A percentile compares a stretch with the other conserved stretches of the same genome.
Evolutionary conservation across 2,329 filamentous ascomycete genomes (phyloP).

Genomic region (Colletotrichum euphorbiae): DNA sequence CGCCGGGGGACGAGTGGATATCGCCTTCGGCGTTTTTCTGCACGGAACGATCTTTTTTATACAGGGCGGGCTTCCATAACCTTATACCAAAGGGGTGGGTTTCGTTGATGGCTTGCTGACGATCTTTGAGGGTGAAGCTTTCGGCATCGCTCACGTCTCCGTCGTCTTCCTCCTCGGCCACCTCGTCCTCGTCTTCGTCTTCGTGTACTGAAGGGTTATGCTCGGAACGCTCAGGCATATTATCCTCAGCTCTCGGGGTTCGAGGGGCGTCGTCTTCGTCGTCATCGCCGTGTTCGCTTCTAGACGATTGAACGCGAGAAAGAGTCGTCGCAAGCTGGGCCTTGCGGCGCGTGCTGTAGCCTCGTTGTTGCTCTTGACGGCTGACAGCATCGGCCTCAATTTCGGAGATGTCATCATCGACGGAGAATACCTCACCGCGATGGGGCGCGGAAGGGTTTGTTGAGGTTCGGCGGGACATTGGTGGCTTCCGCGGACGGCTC

Average conservation of each 20-base stretch:
- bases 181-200: slow-evolving; percentile 52
- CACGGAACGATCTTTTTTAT: slow-evolving; percentile 97
- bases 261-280: slow-evolving; percentile 32
- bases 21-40: slow-evolving; percentile 96
- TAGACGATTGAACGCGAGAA: slow-evolving; percentile 57
- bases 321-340: slow-evolving; percentile 49
- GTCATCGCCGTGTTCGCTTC: slow-evolving; percentile 45
- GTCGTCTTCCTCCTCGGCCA: slow-evolving; percentile 70
- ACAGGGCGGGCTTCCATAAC: slow-evolving; percentile 97
- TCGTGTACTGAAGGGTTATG: slow-evolving; percentile 50
- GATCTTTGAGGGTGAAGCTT: slow-evolving; percentile 97
- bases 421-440: slow-evolving; percentile 88
- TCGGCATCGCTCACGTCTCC: slow-evolving; percentile 88
- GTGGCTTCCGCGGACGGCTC: slow-evolving; percentile 75
- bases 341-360: slow-evolving; percentile 50
- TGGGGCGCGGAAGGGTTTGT: slow-evolving; percentile 78
- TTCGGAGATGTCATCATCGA: slow-evolving; percentile 87
- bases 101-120: slow-evolving; percentile 97
- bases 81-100: slow-evolving; percentile 99
- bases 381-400: slow-evolving; percentile 73
- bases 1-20: slow-evolving; percentile 94
- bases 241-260: slow-evolving; percentile 33
- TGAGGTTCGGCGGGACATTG: slow-evolving; percentile 78
- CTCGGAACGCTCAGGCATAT: slow-evolving; percentile 45
- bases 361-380: slow-evolving; percentile 53